Base-by-base conservation (phyloP, 1,284 basidiomycete species). In the Ceratobasidium sp. region DNA sequence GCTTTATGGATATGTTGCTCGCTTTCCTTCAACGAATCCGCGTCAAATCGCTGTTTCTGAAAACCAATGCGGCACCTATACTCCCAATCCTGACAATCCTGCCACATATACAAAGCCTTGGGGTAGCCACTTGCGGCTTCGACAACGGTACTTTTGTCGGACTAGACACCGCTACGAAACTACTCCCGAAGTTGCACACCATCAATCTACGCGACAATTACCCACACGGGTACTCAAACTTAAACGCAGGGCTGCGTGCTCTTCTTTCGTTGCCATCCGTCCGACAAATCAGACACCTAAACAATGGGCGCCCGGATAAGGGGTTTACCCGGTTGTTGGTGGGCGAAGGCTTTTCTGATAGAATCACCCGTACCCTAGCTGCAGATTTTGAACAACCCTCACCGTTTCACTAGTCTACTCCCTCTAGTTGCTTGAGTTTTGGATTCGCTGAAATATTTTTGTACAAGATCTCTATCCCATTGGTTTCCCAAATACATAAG, bases 171-270 rank as follows among this genome's bases (percentile, higher is more conserved):
- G 57, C 31, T n/a, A 33, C 33, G 41, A 24, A 22, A 1, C 15
- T 41, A 1, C 29, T 59, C 3, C 33, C 41, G 17, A 7, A 59
- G 3, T 33, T 59, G 33, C 33, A 59, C 33, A 59, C 57, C 19
- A 44, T 59, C 57, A 33, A 59, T n/a, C 57, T 59, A n/a, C 33
- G 41, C 57, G 19, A 44, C 11, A 36, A n/a, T 41, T 33, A 33
- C 1, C 15, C 15, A 14, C n/a, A 41, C 1, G 11, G 7, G 6
- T 36, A 41, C 19, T 11, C 33, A 11, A 41, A 33, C 0, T 33
- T 59, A 7, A 5, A 36, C 27, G 31, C 36, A 1, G 36, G 31
- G 2, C 14, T 59, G 24, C 57, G 31, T 11, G 41, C 27, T 8
- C 29, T 62, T 5, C 44, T 62, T 44, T 22, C 59, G 14, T 11